phyloP scores from a whole-genome alignment of 768 basidiomycete genomes.

The Tylopilus vinaceipallidus region DNA sequence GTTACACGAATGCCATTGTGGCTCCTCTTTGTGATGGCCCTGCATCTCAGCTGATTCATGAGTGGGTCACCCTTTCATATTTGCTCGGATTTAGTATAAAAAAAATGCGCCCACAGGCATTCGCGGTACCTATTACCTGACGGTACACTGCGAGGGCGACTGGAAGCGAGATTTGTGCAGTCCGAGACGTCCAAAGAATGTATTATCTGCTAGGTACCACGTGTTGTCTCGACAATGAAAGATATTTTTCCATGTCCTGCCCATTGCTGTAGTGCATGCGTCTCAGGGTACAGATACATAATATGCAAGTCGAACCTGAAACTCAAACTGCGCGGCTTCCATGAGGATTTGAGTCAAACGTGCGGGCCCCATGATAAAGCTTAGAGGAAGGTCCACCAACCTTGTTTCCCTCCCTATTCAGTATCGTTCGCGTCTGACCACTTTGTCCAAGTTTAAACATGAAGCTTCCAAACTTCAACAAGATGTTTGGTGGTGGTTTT shows the following conservation, averaged over 20 bases:
- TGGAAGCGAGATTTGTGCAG: constrained; percentile 15
- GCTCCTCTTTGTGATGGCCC: background rate
- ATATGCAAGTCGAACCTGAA: too few species aligned
- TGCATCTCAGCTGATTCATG: constrained; percentile 1
- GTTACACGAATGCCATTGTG: constrained; percentile 12
- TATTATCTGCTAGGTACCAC: constrained; percentile 9
- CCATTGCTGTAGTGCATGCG: too few species aligned
- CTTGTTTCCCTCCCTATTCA: too few species aligned
- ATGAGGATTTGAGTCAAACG: too few species aligned
- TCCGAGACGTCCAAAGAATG: constrained; percentile 10
- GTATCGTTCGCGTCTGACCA: too few species aligned
- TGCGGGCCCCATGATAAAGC: too few species aligned
- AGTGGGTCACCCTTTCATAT: background rate
- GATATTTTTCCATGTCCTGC: background rate
- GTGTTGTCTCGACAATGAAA: background rate
- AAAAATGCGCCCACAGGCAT: background rate
- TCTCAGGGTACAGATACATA: too few species aligned
- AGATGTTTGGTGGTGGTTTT: too few species aligned
- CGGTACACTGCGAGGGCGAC: constrained; percentile 17
- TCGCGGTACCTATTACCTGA: constrained; percentile 17
- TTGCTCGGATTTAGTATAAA: background rate
- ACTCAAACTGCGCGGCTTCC: too few species aligned
- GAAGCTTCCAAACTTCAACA: too few species aligned
- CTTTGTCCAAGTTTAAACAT: too few species aligned
- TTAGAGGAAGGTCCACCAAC: too few species aligned